Conservation (phyloP, 1,139 yeast species). For the Pneumocystis oryctolagi region DNA sequence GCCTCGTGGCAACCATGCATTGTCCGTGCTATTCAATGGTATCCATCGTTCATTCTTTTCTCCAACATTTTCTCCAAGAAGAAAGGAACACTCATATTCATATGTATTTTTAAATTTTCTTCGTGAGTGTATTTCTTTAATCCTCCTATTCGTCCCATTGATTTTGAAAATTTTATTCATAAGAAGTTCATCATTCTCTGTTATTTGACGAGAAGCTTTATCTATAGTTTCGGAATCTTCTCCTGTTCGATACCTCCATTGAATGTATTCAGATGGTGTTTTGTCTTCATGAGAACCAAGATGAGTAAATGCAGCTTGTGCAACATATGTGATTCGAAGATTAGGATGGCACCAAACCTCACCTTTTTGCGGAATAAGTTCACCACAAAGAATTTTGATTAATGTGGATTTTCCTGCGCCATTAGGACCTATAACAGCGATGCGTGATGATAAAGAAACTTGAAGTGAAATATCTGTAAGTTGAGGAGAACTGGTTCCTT, state of each 20-base stretch:
- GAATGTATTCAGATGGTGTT: constrained; percentile 99
- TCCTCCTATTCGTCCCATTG: constrained; percentile 97
- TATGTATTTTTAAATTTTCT: constrained; percentile 99
- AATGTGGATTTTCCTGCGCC: constrained; percentile 99
- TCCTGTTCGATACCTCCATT: constrained; percentile 99
- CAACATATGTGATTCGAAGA: constrained; percentile 98
- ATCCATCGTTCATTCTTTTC: constrained; percentile 99
- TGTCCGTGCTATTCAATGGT: constrained; percentile 98
- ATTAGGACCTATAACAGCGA: constrained; percentile 99
- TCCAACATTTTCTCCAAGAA: constrained; percentile 94
- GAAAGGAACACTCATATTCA: constrained; percentile 97
- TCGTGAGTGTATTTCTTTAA: constrained; percentile 88
- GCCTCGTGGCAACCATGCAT: constrained; percentile 99
- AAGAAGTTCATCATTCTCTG: constrained; percentile 90
- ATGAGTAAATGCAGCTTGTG: constrained; percentile 99
- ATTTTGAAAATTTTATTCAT: constrained; percentile 99
- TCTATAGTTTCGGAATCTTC: constrained; percentile 99
- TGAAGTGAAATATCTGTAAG: constrained; percentile 69
- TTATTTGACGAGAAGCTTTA: constrained; percentile 98
- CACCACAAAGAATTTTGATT: constrained; percentile 89
- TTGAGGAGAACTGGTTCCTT: constrained; percentile 79
- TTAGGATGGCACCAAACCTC: constrained; percentile 99
- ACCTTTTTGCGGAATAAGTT: constrained; percentile 92
- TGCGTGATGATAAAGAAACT: constrained; percentile 83
- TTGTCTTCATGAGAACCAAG: constrained; percentile 96